phyloP scores from a whole-genome alignment of 805 yeast species.

The Spathaspora gorwiae region DNA sequence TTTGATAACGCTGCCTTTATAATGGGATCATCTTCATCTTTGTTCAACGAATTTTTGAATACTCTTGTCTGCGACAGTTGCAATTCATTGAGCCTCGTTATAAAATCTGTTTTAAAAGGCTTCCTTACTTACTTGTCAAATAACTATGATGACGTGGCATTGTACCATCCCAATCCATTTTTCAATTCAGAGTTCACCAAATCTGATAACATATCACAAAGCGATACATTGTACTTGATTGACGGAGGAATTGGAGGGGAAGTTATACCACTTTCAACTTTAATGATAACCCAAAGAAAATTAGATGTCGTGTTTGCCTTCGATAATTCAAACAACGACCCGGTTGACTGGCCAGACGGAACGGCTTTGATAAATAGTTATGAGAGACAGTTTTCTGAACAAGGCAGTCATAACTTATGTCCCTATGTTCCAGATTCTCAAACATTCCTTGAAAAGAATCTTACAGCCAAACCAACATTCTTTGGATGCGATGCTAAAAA shows the following conservation, averaged over 20 bases:
- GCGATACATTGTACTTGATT: constrained; percentile 26
- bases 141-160: constrained; percentile 32
- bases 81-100: constrained; percentile 15
- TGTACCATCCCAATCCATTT: constrained; percentile 35
- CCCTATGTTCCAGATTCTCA: constrained; percentile 35
- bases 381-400: constrained; percentile 29
- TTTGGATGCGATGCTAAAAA: constrained; percentile 39
- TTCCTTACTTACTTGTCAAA: constrained; percentile 24
- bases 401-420: constrained; percentile 27
- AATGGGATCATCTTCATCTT: constrained; percentile 36
- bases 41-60: constrained; percentile 32
- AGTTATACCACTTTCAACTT: constrained; percentile 28
- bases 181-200: constrained; percentile 24
- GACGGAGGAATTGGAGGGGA: constrained; percentile 41
- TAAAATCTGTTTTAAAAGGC: constrained; percentile 21
- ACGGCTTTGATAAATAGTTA: constrained; percentile 26
- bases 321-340: constrained; percentile 27
- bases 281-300: constrained; percentile 29
- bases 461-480: constrained; percentile 37
- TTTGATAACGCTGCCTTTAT: constrained; percentile 38
- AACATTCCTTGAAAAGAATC: constrained; percentile 28
- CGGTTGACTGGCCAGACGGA: constrained; percentile 33
- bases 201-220: constrained; percentile 14
- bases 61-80: constrained; percentile 34
- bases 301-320: constrained; percentile 36